These are phyloP conservation scores for Melampsora occidentalis DNA, from an alignment of 1,284 basidiomycete species.

Conservation along the genomic window DNA sequence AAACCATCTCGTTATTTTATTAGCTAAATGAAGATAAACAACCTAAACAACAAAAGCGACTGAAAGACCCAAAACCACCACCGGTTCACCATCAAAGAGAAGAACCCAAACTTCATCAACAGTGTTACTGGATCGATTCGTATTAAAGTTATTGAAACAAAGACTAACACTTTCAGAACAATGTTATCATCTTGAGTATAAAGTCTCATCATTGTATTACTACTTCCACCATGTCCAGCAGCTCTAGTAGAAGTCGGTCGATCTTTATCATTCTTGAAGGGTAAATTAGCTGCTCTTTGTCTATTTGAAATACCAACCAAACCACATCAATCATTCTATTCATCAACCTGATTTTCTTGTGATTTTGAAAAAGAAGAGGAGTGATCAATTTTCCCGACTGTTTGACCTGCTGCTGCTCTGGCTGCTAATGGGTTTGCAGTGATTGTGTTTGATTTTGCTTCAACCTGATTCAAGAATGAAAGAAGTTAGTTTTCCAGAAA, in stretches of 20 bases:
- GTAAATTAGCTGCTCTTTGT: constrained; percentile 50
- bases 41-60: constrained; percentile 42
- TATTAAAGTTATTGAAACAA: background rate
- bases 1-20: constrained; percentile 43
- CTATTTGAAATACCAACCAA: constrained; percentile 27
- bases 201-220: constrained; percentile 54
- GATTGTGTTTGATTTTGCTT: constrained; percentile 37
- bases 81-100: constrained; percentile 27
- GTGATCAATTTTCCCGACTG: constrained; percentile 11
- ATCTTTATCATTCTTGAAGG: constrained; percentile 46
- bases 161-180: constrained; percentile 51
- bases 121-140: background rate
- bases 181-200: constrained; percentile 54
- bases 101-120: background rate
- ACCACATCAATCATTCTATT: background rate
- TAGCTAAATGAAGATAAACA: constrained; percentile 42
- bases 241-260: constrained; percentile 52
- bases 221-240: constrained; percentile 54
- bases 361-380: background rate
- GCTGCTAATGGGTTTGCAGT: constrained; percentile 39
- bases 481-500: background rate
- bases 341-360: background rate
- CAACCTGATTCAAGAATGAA: constrained; percentile 5
- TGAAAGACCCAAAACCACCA: constrained; percentile 41
- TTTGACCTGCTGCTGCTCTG: constrained; percentile 40